Evolutionary conservation across 2,329 filamentous ascomycete genomes (phyloP).

Genomic region (Aspergillus brunneoviolaceus): DNA sequence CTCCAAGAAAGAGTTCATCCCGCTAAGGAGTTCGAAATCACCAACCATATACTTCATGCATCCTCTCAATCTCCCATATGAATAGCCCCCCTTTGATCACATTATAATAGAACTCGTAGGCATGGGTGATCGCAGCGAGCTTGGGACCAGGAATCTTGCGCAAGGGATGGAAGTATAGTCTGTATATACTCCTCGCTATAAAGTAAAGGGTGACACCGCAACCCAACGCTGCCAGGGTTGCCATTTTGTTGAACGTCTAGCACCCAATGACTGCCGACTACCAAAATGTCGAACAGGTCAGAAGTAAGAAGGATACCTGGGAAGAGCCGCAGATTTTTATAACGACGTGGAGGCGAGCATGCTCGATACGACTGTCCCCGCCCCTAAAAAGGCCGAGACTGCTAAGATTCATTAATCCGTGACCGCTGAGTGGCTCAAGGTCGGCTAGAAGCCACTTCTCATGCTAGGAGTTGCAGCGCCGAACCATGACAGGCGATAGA

Average conservation of each 20-base stretch:
- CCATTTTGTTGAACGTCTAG: background rate
- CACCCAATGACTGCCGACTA: background rate
- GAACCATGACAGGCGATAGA: background rate
- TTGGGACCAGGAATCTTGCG: background rate
- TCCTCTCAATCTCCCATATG: constrained; percentile 16
- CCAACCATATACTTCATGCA: constrained; percentile 38
- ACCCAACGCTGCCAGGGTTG: background rate
- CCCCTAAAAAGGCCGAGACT: background rate
- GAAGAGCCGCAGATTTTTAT: background rate
- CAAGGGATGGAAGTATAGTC: background rate
- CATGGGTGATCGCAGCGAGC: background rate
- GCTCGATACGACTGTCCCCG: background rate
- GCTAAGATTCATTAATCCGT: background rate
- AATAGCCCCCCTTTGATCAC: background rate
- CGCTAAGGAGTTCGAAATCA: background rate
- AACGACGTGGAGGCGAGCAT: too few species aligned
- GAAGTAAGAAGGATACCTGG: background rate
- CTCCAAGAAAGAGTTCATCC: background rate
- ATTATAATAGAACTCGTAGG: background rate
- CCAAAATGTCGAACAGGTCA: background rate
- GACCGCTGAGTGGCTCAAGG: background rate
- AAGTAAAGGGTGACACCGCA: background rate
- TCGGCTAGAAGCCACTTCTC: background rate
- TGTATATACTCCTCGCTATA: background rate
- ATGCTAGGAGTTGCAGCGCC: background rate